Evolutionary conservation across 352 stramenopile species (phyloP).

Genomic region (Pythium graminicola): DNA sequence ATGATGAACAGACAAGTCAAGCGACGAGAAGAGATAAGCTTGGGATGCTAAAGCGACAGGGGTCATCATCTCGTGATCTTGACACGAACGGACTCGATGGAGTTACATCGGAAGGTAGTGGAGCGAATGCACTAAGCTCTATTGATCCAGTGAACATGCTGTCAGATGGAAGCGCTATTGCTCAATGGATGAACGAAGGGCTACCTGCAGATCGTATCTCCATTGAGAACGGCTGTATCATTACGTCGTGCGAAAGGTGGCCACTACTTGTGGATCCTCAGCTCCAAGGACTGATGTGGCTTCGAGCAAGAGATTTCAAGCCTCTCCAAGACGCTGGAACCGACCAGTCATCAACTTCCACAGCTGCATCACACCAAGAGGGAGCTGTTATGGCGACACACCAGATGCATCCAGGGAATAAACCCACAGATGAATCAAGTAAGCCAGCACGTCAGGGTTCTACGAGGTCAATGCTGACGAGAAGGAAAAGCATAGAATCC

Average conservation of each 20-base stretch:
- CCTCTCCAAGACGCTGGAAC: constrained; percentile 2
- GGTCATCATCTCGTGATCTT: neutral
- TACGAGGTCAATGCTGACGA: neutral
- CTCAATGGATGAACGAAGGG: constrained; percentile 91
- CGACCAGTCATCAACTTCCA: neutral
- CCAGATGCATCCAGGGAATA: neutral
- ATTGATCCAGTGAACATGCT: constrained; percentile 87
- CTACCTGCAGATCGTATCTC: constrained; percentile 87
- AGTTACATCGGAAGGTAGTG: neutral
- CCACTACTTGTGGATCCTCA: constrained; percentile 88
- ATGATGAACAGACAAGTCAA: constrained; percentile 3
- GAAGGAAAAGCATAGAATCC: neutral
- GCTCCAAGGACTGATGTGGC: constrained; percentile 85
- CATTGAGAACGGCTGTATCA: constrained; percentile 90
- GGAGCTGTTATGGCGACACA: neutral
- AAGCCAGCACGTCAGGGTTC: neutral
- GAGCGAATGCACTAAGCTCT: neutral
- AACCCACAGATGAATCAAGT: neutral
- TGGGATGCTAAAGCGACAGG: constrained; percentile 10
- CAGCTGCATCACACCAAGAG: neutral
- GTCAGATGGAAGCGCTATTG: constrained; percentile 74
- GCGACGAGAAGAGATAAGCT: neutral
- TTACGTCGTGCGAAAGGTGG: constrained; percentile 83
- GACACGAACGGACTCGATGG: neutral
- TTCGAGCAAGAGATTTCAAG: constrained; percentile 55